Evolutionary conservation across 176 grass and related monocot species (phyloP).

Genomic region (Thinopyrum elongatum): DNA sequence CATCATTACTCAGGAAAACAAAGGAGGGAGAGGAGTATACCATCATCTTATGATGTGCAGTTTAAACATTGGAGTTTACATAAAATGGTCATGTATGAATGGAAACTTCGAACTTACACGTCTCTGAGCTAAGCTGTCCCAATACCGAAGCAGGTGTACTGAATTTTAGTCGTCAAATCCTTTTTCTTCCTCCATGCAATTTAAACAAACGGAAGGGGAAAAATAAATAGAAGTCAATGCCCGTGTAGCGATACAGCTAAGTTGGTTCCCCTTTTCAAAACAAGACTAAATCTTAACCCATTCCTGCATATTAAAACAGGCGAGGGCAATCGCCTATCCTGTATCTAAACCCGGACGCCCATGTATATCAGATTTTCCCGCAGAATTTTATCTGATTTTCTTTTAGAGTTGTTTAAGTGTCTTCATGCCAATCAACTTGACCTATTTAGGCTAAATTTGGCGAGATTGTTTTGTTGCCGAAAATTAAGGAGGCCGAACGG

Average conservation of each 20-base stretch:
- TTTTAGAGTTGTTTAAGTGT: too few relatives aligned
- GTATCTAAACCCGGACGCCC: neutral
- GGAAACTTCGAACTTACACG: neutral
- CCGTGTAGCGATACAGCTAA: neutral
- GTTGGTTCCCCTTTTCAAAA: neutral
- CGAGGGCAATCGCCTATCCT: too few relatives aligned
- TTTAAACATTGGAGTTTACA: neutral
- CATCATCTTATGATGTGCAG: neutral
- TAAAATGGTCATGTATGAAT: too few relatives aligned
- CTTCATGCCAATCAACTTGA: too few relatives aligned
- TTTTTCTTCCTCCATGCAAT: too few relatives aligned
- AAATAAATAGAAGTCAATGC: neutral
- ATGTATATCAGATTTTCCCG: too few relatives aligned
- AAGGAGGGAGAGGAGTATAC: too few relatives aligned
- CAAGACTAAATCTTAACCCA: neutral
- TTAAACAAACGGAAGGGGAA: neutral
- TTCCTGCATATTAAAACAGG: neutral
- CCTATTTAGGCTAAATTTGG: too few relatives aligned
- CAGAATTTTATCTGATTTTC: too few relatives aligned
- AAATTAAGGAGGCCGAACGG: too few relatives aligned
- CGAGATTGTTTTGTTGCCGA: too few relatives aligned
- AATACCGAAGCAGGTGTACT: neutral
- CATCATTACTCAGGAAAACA: too few relatives aligned
- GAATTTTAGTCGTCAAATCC: neutral
- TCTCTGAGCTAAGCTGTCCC: neutral